Evolutionary conservation across 352 stramenopile genomes (phyloP).

Genomic region (Pythium utonaiense): DNA sequence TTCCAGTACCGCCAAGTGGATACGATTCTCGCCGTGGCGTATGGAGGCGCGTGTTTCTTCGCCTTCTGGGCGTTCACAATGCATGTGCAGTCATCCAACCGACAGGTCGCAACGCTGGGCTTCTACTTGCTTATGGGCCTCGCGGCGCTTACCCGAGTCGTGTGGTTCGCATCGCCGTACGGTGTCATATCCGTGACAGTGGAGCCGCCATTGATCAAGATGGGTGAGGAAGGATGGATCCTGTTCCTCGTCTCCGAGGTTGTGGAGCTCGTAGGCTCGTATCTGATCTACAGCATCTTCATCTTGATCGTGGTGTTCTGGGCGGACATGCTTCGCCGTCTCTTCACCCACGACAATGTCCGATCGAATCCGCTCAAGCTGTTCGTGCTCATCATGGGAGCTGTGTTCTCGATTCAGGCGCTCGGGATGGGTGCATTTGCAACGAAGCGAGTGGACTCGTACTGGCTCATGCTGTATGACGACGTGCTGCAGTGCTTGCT

Average conservation of each 20-base stretch:
- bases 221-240: slow-evolving; percentile 61
- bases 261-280: slow-evolving; percentile 87
- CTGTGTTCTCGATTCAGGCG: slow-evolving; percentile 66
- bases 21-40: slow-evolving; percentile 67
- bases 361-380: slow-evolving; percentile 82
- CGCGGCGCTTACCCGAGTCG: slow-evolving; percentile 52
- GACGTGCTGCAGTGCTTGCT: slow-evolving; percentile 87
- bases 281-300: slow-evolving; percentile 96
- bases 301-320: slow-evolving; percentile 97
- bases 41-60: slow-evolving; percentile 76
- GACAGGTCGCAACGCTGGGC: slow-evolving; percentile 67
- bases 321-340: slow-evolving; percentile 95
- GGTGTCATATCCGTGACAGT: slow-evolving; percentile 66
- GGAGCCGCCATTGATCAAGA: slow-evolving; percentile 48
- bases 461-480: slow-evolving; percentile 94
- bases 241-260: slow-evolving; percentile 83
- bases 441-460: slow-evolving; percentile 83
- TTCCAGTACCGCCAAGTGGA: slow-evolving; percentile 81
- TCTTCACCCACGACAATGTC: slow-evolving; percentile 72
- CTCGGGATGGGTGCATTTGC: slow-evolving; percentile 88
- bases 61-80: slow-evolving; percentile 76
- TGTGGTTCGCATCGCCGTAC: slow-evolving; percentile 78
- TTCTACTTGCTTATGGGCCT: slow-evolving; percentile 80
- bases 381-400: slow-evolving; percentile 83
- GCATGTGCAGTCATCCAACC: slow-evolving; percentile 51